Conservation (phyloP, 139 green algal species). For the Dunaliella sp. region DNA sequence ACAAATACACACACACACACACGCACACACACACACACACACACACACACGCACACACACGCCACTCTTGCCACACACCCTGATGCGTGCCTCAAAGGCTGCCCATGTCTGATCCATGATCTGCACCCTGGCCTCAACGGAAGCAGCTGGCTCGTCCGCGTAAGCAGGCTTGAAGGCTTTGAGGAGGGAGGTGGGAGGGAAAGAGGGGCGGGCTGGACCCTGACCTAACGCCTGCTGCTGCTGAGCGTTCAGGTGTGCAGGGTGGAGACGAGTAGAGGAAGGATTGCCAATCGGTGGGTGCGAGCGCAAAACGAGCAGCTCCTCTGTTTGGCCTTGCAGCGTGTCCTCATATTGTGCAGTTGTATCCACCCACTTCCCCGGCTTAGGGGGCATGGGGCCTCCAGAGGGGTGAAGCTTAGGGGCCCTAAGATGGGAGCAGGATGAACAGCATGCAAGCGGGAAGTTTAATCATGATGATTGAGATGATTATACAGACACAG, state of each 20-base stretch:
- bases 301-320: not conserved
- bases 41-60: too few relatives aligned
- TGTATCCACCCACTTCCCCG: constrained; percentile 4
- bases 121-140: not conserved
- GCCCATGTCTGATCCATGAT: not conserved
- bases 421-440: too few relatives aligned
- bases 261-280: not conserved
- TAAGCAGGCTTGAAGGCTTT: not conserved
- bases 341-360: not conserved
- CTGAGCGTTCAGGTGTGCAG: not conserved
- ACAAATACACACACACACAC: too few relatives aligned
- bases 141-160: not conserved
- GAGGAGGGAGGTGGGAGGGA: not conserved
- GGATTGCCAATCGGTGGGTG: not conserved
- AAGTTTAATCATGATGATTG: too few relatives aligned
- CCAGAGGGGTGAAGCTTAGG: too few relatives aligned
- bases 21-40: too few relatives aligned
- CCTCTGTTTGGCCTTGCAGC: not conserved
- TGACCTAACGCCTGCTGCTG: not conserved
- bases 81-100: not conserved
- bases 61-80: not conserved
- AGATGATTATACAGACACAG: too few relatives aligned
- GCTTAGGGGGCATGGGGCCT: too few relatives aligned
- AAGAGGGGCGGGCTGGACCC: too few relatives aligned
- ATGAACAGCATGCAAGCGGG: too few relatives aligned